Base-by-base conservation (phyloP, 2,329 filamentous ascomycete genomes). In the Dryadomyces sulphureus region DNA sequence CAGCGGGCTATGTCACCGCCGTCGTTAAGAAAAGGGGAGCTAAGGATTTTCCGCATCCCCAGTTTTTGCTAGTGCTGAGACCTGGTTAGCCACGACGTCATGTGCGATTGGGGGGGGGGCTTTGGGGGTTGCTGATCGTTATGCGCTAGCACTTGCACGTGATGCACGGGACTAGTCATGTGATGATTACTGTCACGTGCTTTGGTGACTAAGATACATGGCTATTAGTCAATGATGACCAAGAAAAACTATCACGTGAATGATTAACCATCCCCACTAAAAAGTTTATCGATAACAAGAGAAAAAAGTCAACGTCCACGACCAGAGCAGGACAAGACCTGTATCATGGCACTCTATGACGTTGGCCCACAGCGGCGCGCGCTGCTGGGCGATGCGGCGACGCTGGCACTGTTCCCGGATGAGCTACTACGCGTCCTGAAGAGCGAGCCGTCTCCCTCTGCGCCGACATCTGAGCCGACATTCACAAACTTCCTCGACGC, bases 371-470 rank as follows among this genome's bases (percentile, higher is more conserved):
- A 73, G 63, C 69, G 67, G 61, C 63, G 68, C 64, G 70, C 69
- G 65, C 66, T 77, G 59, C 64, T 81, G 46, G 62, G 65, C 55
- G 72, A 80, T 54, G 59, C 66, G 61, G 62, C 62, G 56, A 65
- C 70, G 50, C 62, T 81, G 54, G 62, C 69, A 51, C 66, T 79
- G 54, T 62, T 94, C 54, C 84, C 87, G 36, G 64, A 69, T 54
- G 84, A 88, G 65, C 68, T 92, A 59, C 66, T 81, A 53, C 69
- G 76, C 56, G 68, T 81, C 53, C 75, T 92, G 60, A 73, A 72
- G 59, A 66, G 76, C 57, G 70, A 77, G 57, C 70, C 72, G 49
- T 25, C 39, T 57, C 70, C 73, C 54, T 34, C 32, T 6, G 19
- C 48, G 21, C 16, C 39, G 12, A 34, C 34, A 39, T 16, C 14